Evolutionary conservation across 805 yeast genomes (phyloP), one percentile per base, ranked within the genome.

Genomic region (Candida boidinii): DNA sequence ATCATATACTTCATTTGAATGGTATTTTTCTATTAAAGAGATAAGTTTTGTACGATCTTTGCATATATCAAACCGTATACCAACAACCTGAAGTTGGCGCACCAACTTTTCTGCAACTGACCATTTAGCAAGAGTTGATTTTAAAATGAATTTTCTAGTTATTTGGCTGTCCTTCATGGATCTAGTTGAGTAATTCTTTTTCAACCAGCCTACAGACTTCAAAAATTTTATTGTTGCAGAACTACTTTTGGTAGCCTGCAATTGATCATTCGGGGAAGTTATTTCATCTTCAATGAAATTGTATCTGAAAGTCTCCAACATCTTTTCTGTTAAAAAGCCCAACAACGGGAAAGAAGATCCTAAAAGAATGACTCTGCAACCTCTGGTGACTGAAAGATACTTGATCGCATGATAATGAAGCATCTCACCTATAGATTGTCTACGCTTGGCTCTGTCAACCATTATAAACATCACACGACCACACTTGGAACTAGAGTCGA

Each of bases 1-100:
- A 38, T 44, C 39, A 28, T 42, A 10, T 7, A 24, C 38, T 7
- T 17, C 31, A 1, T 28, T n/a, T 23, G 20, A 29, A 17, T 34
- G 25, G 7, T 26, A 34, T 13, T 51, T 41, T 22, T 53, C 45
- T 5, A 70, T 53, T n/a, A 71, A 47, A n/a, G 54, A 51, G 41
- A 64, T 47, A 26, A 73, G 51, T 39, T 66, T 64, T 4, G 54
- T 52, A 10, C 64, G 50, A 36, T 67, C 60, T 37, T 53, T 58
- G 43, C 76, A 67, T n/a, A 73, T 60, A 43, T 72, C 77, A 49
- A 75, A 73, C 39, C 73, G 54, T 11, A 74, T 68, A 3, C 79
- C 78, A 25, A 72, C 71, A 35, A 72, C 68, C 57, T 68, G 71
- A 39, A 75, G 58, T 39, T 70, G 76, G 31, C 68, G 54, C 26